Percentiles rank a stretch among this genome's conserved stretches.
phyloP scores from a whole-genome alignment of 1,284 basidiomycete genomes.

The Trichosporon sp. region DNA sequence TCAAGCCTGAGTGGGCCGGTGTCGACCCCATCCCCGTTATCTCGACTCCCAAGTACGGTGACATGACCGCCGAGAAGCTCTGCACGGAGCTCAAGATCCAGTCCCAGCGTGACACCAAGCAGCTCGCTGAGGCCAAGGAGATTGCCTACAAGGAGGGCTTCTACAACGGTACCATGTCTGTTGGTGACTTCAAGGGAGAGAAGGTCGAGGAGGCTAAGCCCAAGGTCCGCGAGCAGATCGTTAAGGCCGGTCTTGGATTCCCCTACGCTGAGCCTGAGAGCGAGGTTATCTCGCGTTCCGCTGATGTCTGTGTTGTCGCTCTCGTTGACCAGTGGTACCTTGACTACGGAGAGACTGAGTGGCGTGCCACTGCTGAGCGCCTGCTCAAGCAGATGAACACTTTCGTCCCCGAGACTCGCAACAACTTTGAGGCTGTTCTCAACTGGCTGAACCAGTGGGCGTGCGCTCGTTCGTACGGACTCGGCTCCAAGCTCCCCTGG shows the following conservation, averaged over 20 bases:
- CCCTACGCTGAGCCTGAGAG: constrained; percentile 96
- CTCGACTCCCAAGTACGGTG: constrained; percentile 81
- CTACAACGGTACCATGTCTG: constrained; percentile 83
- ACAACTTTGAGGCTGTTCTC: constrained; percentile 86
- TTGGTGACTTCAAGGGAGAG: constrained; percentile 82
- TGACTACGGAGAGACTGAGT: constrained; percentile 87
- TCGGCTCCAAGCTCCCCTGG: constrained; percentile 96
- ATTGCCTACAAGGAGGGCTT: constrained; percentile 98
- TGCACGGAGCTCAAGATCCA: constrained; percentile 90
- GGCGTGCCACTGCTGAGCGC: constrained; percentile 81
- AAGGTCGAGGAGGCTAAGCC: constrained; percentile 85
- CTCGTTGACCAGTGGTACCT: constrained; percentile 99
- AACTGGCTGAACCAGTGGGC: constrained; percentile 99
- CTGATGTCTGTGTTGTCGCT: constrained; percentile 95
- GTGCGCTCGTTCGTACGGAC: constrained; percentile 91
- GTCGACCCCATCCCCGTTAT: constrained; percentile 85
- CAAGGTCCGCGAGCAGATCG: constrained; percentile 80
- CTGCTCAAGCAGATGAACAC: constrained; percentile 82
- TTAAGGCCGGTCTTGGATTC: constrained; percentile 70
- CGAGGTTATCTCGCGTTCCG: constrained; percentile 78
- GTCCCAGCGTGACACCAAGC: constrained; percentile 88
- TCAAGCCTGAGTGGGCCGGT: constrained; percentile 82
- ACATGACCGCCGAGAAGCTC: constrained; percentile 82
- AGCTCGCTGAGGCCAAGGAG: constrained; percentile 94
- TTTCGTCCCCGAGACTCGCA: constrained; percentile 80